Conservation (phyloP, 2,329 filamentous ascomycete genomes). For the Diaporthe australafricana region DNA sequence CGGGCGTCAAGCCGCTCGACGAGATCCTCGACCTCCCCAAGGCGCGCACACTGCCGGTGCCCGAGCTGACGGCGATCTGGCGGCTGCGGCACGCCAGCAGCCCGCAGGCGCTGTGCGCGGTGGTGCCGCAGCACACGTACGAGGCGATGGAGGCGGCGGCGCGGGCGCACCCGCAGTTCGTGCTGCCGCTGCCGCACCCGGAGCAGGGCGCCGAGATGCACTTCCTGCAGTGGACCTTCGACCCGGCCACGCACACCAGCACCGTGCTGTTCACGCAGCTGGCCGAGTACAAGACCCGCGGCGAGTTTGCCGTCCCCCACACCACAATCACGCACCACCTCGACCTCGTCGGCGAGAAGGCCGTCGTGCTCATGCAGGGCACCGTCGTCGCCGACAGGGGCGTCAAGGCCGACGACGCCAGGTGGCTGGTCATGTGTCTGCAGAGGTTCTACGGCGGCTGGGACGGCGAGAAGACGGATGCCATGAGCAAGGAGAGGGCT, state of each 20-base stretch:
- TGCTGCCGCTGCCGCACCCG: slow-evolving; percentile 83
- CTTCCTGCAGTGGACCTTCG: slow-evolving; percentile 96
- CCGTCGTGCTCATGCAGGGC: slow-evolving; percentile 88
- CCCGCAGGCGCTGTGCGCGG: slow-evolving; percentile 83
- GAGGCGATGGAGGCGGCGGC: slow-evolving; percentile 77
- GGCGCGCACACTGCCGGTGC: slow-evolving; percentile 75
- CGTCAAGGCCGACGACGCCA: slow-evolving; percentile 83
- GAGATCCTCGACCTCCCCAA: slow-evolving; percentile 82
- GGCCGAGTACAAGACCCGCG: slow-evolving; percentile 90
- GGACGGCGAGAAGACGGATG: slow-evolving; percentile 57
- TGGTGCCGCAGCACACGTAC: slow-evolving; percentile 81
- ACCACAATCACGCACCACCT: slow-evolving; percentile 94
- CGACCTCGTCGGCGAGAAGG: slow-evolving; percentile 80
- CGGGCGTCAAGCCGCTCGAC: slow-evolving; percentile 58
- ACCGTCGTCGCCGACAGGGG: slow-evolving; percentile 81
- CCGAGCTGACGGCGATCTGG: slow-evolving; percentile 91
- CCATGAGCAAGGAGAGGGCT: slow-evolving; percentile 63
- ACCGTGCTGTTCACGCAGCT: slow-evolving; percentile 94
- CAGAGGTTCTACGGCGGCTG: slow-evolving; percentile 90
- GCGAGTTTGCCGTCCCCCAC: slow-evolving; percentile 90
- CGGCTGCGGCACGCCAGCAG: slow-evolving; percentile 84
- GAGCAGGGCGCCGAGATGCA: slow-evolving; percentile 87
- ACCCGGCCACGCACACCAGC: slow-evolving; percentile 70
- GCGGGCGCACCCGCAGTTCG: slow-evolving; percentile 84
- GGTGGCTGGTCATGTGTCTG: slow-evolving; percentile 90